phyloP scores from a whole-genome alignment of 495 filamentous ascomycete genomes.

The Neurospora hispaniola region DNA sequence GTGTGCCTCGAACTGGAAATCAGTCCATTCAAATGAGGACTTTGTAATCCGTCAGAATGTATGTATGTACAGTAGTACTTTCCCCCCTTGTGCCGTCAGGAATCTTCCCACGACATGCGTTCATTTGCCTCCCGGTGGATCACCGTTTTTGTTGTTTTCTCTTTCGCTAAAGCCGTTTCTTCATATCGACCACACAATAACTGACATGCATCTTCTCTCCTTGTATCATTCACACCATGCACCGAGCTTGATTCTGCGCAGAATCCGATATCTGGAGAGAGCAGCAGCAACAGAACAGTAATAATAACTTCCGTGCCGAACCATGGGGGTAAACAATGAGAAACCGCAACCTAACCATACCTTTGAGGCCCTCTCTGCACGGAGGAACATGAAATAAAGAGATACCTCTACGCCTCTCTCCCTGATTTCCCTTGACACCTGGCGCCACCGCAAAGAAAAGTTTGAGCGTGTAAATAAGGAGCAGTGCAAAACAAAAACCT shows the following conservation, averaged over 20 bases:
- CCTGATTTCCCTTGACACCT: constrained; percentile 11
- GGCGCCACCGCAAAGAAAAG: constrained; percentile 21
- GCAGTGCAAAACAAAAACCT: constrained; percentile 8
- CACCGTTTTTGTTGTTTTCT: background rate
- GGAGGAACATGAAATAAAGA: background rate
- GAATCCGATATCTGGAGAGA: background rate
- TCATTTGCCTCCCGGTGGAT: background rate
- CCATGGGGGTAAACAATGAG: background rate
- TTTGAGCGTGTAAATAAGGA: constrained; percentile 1
- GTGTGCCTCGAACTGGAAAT: background rate
- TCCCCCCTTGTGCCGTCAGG: background rate
- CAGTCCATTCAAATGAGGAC: background rate
- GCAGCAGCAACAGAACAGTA: background rate
- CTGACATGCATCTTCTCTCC: background rate
- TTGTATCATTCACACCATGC: background rate
- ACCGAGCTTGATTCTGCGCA: background rate
- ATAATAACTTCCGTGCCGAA: background rate
- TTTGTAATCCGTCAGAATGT: background rate
- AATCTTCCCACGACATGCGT: background rate
- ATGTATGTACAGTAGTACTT: background rate
- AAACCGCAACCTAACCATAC: background rate
- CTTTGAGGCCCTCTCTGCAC: background rate
- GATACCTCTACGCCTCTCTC: background rate
- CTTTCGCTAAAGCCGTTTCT: background rate
- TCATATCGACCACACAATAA: background rate